Conservation (phyloP, 176 grass and related monocot genomes). For the Ensete glaucum region DNA sequence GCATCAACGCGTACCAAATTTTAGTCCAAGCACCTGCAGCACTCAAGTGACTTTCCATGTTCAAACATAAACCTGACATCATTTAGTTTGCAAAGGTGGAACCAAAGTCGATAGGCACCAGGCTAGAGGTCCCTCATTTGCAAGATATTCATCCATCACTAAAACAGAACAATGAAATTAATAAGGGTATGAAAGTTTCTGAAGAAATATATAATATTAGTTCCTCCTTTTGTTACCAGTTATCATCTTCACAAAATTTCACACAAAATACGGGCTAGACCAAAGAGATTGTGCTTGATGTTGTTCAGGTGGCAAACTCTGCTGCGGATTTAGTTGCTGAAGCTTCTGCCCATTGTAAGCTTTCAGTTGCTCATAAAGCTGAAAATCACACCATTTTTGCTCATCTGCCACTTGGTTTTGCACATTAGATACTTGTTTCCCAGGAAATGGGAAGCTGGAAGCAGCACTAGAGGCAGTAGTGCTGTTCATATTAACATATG, state of each 20-base stretch:
- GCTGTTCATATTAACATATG: constrained; percentile 27
- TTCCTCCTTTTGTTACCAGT: constrained; percentile 24
- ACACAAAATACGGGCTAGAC: constrained; percentile 64
- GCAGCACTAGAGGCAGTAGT: constrained; percentile 30
- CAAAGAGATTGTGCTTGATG: constrained; percentile 45
- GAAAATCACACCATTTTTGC: constrained; percentile 67
- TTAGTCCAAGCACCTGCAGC: constrained; percentile 33
- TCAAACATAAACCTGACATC: constrained; percentile 57
- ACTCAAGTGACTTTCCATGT: constrained; percentile 53
- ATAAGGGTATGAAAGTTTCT: not conserved
- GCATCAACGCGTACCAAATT: constrained; percentile 44
- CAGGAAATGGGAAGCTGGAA: constrained; percentile 52
- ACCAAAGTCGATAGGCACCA: constrained; percentile 48
- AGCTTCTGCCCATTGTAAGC: constrained; percentile 37
- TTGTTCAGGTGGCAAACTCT: constrained; percentile 38
- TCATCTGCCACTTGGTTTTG: constrained; percentile 24
- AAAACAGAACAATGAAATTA: constrained; percentile 20
- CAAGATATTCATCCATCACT: constrained; percentile 36
- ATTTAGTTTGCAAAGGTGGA: constrained; percentile 45
- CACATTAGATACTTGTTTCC: constrained; percentile 35
- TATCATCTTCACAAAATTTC: constrained; percentile 39
- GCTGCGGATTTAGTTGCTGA: constrained; percentile 38
- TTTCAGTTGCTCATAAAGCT: constrained; percentile 61
- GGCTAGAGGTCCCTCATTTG: constrained; percentile 42
- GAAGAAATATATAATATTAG: not conserved